Base-by-base conservation (phyloP, 179 eudicot species). In the Silene vulgaris region DNA sequence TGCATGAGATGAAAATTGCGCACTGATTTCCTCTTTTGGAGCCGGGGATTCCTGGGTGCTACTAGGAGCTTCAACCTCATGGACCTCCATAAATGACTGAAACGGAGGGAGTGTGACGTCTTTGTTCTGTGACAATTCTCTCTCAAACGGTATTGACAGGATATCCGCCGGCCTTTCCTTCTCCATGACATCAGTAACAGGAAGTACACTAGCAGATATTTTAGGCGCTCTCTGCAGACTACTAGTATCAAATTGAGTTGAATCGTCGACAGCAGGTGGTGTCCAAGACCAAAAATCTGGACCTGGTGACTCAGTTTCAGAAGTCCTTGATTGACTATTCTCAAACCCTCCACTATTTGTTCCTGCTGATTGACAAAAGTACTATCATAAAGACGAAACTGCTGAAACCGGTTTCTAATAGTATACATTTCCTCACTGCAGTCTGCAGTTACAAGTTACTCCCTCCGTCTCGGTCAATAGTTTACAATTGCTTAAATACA, bases 271-370 rank as follows among this genome's bases (percentile, higher is more conserved):
- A 5, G 78, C 64, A 65, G 96, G 96, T 45, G 98, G 98, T 29
- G 86, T 78, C 98, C 98, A 93, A 16, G 96, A 84, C 98, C 98
- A 93, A 78, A 93, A 93, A 75, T 84, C 81, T 57, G 98, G 93
- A 74, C 98, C 98, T 3, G 98, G 96, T 14, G 96, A 76, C 72
- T 73, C 84, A 59, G 20, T 83, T 62, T 29, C 76, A 52, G 83
- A 73, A 62, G 75, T 75, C 69, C 75, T 74, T 54, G 86, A 79
- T 48, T 77, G 78, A 74, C 74, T 63, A 40, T 69, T 48, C 35
- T 75, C 64, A 3, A 64, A 77, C 69, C 76, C 79, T 76, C 78
- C 79, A 29, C 32, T 73, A 60, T 80, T 73, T 59, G 21, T 72
- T 45, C 85, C 91, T 87, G 89, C 69, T 57, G 32, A 75, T 76